These are phyloP conservation scores for Rugosomyces carneus DNA, from an alignment of 1,284 basidiomycete species.

Conservation along the genomic window DNA sequence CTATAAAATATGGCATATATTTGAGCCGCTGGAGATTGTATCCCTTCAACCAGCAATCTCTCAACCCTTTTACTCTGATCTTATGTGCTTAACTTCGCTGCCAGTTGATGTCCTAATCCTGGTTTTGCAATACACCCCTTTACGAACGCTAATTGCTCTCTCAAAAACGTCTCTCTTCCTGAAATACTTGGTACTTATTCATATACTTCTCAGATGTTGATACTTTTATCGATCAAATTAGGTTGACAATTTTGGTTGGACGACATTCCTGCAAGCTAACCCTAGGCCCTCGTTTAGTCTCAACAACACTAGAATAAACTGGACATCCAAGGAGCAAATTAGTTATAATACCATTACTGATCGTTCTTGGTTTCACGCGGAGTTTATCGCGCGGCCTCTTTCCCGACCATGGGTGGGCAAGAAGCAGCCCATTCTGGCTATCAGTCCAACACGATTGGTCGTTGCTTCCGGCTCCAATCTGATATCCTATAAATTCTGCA, in stretches of 20 bases:
- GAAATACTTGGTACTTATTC: constrained; percentile 36
- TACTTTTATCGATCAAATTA: constrained; percentile 23
- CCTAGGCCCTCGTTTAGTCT: constrained; percentile 51
- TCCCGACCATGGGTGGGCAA: constrained; percentile 57
- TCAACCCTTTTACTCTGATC: neutral
- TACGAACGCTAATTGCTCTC: constrained; percentile 41
- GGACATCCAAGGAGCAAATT: constrained; percentile 41
- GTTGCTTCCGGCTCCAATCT: constrained; percentile 58
- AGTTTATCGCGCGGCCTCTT: constrained; percentile 63
- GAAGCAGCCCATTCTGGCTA: constrained; percentile 53
- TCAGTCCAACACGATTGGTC: constrained; percentile 50
- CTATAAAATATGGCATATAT: neutral
- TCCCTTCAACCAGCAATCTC: neutral
- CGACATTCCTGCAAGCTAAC: constrained; percentile 40
- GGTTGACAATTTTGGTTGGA: constrained; percentile 62
- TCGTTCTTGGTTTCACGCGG: constrained; percentile 42
- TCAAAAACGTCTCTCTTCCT: constrained; percentile 41
- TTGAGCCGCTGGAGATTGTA: neutral
- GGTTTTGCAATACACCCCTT: constrained; percentile 41
- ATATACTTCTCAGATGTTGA: neutral
- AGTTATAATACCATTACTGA: constrained; percentile 53
- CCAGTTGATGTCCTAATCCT: constrained; percentile 56
- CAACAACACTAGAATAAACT: constrained; percentile 35
- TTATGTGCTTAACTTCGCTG: constrained; percentile 27
- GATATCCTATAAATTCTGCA: constrained; percentile 50